Evolutionary conservation across 768 basidiomycete species (phyloP).

Genomic region (Phylloporus scabripes): DNA sequence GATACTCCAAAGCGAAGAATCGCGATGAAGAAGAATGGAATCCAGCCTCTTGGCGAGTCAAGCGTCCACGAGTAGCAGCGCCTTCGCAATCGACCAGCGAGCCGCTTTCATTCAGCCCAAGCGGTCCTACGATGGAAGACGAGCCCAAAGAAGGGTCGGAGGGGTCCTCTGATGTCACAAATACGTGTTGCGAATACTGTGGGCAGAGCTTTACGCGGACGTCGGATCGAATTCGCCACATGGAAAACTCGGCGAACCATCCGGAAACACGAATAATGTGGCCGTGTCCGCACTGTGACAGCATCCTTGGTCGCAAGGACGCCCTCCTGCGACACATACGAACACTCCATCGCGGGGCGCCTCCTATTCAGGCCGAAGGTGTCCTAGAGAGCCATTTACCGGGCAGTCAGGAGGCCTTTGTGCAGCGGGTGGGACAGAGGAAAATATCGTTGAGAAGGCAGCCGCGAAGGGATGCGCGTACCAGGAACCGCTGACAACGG

Average conservation of each 20-base stretch:
- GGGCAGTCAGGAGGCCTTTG: background rate
- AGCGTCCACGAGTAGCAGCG: background rate
- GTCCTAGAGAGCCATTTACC: background rate
- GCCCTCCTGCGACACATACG: slow-evolving; percentile 23
- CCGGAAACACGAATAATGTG: slow-evolving; percentile 24
- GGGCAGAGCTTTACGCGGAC: slow-evolving; percentile 15
- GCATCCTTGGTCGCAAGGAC: slow-evolving; percentile 20
- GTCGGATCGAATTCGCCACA: slow-evolving; percentile 20
- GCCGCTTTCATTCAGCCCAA: background rate
- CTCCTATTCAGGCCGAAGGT: background rate
- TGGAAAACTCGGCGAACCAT: slow-evolving; percentile 19
- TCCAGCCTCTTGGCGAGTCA: slow-evolving; percentile 4
- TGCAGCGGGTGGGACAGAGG: slow-evolving; percentile 6
- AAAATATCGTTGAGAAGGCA: slow-evolving; percentile 2
- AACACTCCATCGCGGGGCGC: slow-evolving; percentile 10
- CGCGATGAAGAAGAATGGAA: slow-evolving; percentile 23
- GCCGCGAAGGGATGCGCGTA: slow-evolving; percentile 5
- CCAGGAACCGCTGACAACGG: slow-evolving; percentile 3
- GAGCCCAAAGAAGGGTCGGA: background rate
- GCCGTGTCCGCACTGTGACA: slow-evolving; percentile 20
- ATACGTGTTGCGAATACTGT: slow-evolving; percentile 11
- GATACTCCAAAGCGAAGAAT: slow-evolving; percentile 11
- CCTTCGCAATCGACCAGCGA: background rate
- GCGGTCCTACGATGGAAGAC: background rate
- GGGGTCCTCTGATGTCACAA: background rate